phyloP scores from a whole-genome alignment of 176 grass and related monocot genomes.

The Oryza rufipogon region DNA sequence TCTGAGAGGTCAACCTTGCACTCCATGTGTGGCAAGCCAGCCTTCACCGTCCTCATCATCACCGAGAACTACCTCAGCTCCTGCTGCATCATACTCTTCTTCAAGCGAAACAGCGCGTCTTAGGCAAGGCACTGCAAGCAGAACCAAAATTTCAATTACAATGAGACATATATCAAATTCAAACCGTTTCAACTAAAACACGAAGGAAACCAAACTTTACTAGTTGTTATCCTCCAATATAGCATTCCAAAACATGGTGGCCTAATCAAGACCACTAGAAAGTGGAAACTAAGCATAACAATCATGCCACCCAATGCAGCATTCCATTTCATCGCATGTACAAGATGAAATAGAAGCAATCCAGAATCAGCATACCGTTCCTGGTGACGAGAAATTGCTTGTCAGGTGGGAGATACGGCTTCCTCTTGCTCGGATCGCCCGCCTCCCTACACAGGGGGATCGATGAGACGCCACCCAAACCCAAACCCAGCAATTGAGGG shows the following conservation, averaged over 20 bases:
- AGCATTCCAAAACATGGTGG: background rate
- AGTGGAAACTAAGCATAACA: background rate
- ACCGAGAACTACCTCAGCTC: conserved; percentile 78
- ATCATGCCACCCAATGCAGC: conserved; percentile 1
- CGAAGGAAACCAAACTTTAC: background rate
- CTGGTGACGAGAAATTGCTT: conserved; percentile 93
- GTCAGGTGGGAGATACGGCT: conserved; percentile 70
- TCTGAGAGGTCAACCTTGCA: conserved; percentile 58
- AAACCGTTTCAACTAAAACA: background rate
- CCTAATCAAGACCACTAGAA: background rate
- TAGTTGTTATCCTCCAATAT: background rate
- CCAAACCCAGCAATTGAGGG: background rate
- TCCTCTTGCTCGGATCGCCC: conserved; percentile 86
- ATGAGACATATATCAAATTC: background rate
- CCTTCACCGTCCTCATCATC: conserved; percentile 68
- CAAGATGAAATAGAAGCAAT: conserved; percentile 3
- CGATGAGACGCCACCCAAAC: conserved; percentile 29
- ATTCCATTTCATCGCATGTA: conserved; percentile 9
- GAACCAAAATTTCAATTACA: background rate
- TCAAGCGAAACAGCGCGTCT: conserved; percentile 75
- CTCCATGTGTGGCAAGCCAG: conserved; percentile 91
- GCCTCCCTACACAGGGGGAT: conserved; percentile 65
- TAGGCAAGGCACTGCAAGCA: conserved; percentile 75
- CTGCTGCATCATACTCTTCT: conserved; percentile 85
- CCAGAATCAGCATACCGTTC: conserved; percentile 60